Evolutionary conservation across 306 rosid species (phyloP).

Genomic region (Quercus berberidifolia): DNA sequence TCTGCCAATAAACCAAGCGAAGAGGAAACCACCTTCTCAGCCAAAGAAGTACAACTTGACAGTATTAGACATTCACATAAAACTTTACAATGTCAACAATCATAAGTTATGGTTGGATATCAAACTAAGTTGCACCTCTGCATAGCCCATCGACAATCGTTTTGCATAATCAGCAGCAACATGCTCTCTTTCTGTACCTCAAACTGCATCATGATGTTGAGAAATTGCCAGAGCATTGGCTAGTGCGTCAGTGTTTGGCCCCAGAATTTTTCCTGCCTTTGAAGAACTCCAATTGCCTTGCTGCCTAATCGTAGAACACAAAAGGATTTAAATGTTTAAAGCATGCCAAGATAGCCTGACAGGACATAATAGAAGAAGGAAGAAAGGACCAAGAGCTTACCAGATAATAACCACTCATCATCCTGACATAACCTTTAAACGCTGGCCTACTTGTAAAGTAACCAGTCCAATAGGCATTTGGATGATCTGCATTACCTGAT

Average conservation of each 20-base stretch:
- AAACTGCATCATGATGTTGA: constrained; percentile 90
- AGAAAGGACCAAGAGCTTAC: constrained; percentile 35
- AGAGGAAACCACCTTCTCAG: constrained; percentile 64
- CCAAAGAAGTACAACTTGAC: constrained; percentile 31
- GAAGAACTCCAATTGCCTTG: constrained; percentile 74
- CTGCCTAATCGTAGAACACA: constrained; percentile 54
- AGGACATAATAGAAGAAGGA: background rate
- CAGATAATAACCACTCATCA: constrained; percentile 67
- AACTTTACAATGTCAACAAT: constrained; percentile 18
- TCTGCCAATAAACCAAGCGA: constrained; percentile 60
- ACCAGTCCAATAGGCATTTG: constrained; percentile 94
- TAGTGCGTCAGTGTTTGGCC: constrained; percentile 64
- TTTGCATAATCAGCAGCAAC: constrained; percentile 82
- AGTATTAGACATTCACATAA: background rate
- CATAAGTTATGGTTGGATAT: background rate
- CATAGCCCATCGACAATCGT: constrained; percentile 52
- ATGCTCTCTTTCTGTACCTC: constrained; percentile 78
- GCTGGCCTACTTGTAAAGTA: constrained; percentile 88
- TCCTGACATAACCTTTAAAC: constrained; percentile 74
- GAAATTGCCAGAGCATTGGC: constrained; percentile 83
- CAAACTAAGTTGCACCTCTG: constrained; percentile 35
- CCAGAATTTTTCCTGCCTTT: constrained; percentile 55
- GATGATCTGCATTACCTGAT: constrained; percentile 71
- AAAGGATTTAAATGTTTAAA: constrained; percentile 1
- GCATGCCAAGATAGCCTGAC: background rate